A percentile compares a stretch with the other conserved stretches of the same genome.
These are phyloP conservation scores for Anethum foeniculum DNA, from an alignment of 140 eudicot genomes.

Conservation along the genomic window DNA sequence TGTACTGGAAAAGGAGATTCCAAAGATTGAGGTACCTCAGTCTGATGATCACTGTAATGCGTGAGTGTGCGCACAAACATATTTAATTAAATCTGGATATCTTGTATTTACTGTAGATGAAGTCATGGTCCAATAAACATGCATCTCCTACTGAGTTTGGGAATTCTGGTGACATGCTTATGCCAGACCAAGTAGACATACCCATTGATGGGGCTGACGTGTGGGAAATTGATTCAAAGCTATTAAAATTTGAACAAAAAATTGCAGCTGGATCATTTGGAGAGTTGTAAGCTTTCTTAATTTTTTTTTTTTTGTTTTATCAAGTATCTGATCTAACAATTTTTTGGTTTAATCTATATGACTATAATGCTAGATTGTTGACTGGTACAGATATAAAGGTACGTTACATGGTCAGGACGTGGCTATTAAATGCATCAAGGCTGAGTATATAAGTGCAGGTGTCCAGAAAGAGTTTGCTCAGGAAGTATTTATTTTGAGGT, in stretches of 20 bases:
- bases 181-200: conserved; percentile 29
- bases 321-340: conserved; percentile 5
- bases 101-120: conserved; percentile 33
- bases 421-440: conserved; percentile 76
- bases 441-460: conserved; percentile 46
- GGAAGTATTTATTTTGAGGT: conserved; percentile 89
- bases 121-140: conserved; percentile 34
- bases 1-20: conserved; percentile 57
- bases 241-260: conserved; percentile 46
- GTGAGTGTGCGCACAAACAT: neutral
- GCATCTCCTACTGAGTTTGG: conserved; percentile 22
- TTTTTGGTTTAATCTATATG: neutral
- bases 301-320: neutral
- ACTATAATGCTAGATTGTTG: neutral
- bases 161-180: conserved; percentile 18
- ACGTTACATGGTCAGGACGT: conserved; percentile 65
- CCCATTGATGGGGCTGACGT: conserved; percentile 48
- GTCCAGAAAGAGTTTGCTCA: conserved; percentile 70
- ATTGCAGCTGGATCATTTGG: conserved; percentile 64
- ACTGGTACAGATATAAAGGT: conserved; percentile 61
- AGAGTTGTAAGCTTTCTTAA: conserved; percentile 50
- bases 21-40: conserved; percentile 59
- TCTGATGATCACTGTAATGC: conserved; percentile 10
- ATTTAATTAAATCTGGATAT: conserved; percentile 5
- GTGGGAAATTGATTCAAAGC: conserved; percentile 69